Percentiles rank a stretch among this genome's conserved stretches.
Evolutionary conservation across 78 protist genomes (phyloP).

Genomic region (Dictyostelium firmibasis): DNA sequence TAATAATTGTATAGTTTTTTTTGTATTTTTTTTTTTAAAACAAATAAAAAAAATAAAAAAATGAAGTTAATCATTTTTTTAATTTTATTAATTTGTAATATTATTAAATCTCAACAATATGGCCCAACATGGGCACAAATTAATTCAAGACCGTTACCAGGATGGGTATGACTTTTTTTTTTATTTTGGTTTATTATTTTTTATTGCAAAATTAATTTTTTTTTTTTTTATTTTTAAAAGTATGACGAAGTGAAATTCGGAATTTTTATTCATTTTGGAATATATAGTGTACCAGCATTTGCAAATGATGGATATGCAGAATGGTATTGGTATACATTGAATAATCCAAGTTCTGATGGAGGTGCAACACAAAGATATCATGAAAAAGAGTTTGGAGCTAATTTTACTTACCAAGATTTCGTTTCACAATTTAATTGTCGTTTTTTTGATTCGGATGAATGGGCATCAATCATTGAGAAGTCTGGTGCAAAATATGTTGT

Average conservation of each 20-base stretch:
- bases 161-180: background rate
- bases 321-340: slow-evolving; percentile 77
- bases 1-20: no score
- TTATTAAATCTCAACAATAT: slow-evolving; percentile 12
- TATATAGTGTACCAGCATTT: slow-evolving; percentile 71
- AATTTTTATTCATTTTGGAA: slow-evolving; percentile 82
- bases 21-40: no score
- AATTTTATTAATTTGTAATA: background rate
- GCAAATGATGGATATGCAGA: slow-evolving; percentile 49
- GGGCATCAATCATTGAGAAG: slow-evolving; percentile 65
- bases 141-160: slow-evolving; percentile 60
- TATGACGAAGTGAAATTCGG: slow-evolving; percentile 74
- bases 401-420: slow-evolving; percentile 60
- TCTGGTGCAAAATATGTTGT: slow-evolving; percentile 77
- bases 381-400: slow-evolving; percentile 44
- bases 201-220: background rate
- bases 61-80: background rate
- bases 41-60: background rate
- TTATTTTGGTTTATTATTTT: no score
- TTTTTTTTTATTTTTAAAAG: background rate
- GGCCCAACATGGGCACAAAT: background rate
- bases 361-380: slow-evolving; percentile 47
- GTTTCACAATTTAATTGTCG: slow-evolving; percentile 42
- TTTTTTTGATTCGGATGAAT: slow-evolving; percentile 24
- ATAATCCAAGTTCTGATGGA: slow-evolving; percentile 23